Base-by-base conservation (phyloP, 805 yeast genomes). In the Kuraishia floccosa region DNA sequence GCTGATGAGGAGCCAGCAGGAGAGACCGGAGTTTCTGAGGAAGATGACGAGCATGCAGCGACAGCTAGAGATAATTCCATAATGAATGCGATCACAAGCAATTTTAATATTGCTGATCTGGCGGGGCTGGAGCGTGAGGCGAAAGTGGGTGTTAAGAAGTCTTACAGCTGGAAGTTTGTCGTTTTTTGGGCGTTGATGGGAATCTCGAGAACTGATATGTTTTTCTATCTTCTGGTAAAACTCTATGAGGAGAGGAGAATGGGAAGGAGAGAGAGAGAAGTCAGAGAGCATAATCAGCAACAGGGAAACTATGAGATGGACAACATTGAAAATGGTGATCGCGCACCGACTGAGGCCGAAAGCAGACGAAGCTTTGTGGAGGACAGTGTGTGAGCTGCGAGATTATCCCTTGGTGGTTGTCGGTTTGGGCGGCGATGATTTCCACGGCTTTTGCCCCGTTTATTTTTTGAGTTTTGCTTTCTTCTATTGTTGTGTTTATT, bases 181-280 rank as follows among this genome's bases (percentile, higher is more conserved):
- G 18, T 65, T 0, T 69, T 69, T 46, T 76, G 81, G 79, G 48
- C 46, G 24, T 17, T 69, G 4, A 69, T 76, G 76, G 79, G 81
- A 1, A 58, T 76, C 22, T 42, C 63, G 3, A 56, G 44, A 30
- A 40, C 47, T 6, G 73, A 76, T 37, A 40, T 76, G 32, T 63
- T 60, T 42, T 58, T 70, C 46, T 66, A 72, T 56, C 71, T 68
- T 11, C 72, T 73, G 19, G 50, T 65, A 25, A 35, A 35, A 26
- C 42, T 44, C 27, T 60, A 58, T 39, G 49, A 47, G 28, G 39
- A 40, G 21, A 38, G 40, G 19, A 46, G 60, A 35, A 14, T 20
- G 11, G 30, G 22, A 20, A 43, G 59, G 24, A 13, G 45, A 21
- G 19, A 17, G 19, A 13, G 31, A 28, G 33, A 30, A 30, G 23